phyloP scores from a whole-genome alignment of 352 stramenopile genomes.

The Phytophthora capsici region DNA sequence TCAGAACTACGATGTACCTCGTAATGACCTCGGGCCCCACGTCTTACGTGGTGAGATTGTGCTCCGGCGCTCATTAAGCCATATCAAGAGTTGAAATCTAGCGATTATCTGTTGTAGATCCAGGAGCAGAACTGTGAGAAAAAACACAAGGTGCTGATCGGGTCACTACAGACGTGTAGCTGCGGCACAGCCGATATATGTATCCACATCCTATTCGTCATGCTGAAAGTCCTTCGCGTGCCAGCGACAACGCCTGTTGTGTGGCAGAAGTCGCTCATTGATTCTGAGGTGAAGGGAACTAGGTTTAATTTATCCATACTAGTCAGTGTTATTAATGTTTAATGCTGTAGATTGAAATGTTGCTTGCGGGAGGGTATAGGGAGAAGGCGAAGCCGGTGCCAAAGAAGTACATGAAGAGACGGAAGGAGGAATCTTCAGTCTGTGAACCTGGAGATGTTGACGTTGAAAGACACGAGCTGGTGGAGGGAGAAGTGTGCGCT shows the following conservation, averaged over 20 bases:
- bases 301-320: no score
- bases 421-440: conserved; percentile 21
- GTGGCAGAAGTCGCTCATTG: conserved; percentile 87
- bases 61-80: background rate
- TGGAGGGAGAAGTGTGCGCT: conserved; percentile 80
- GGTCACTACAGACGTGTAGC: conserved; percentile 71
- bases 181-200: conserved; percentile 82
- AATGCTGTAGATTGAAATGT: conserved; percentile 56
- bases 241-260: conserved; percentile 69
- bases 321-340: background rate
- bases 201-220: conserved; percentile 87
- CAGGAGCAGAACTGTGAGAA: conserved; percentile 77
- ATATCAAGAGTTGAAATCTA: background rate
- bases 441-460: conserved; percentile 32
- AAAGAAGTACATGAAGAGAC: conserved; percentile 57
- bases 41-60: conserved; percentile 65
- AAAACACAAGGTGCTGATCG: conserved; percentile 85
- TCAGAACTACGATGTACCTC: conserved; percentile 78
- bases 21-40: conserved; percentile 81
- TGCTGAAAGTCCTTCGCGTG: conserved; percentile 86
- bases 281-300: conserved; percentile 63
- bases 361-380: conserved; percentile 69
- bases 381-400: conserved; percentile 38
- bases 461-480: conserved; percentile 60
- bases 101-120: conserved; percentile 39